phyloP scores from a whole-genome alignment of 1,284 basidiomycete species.

The Rhodotorula sp. region DNA sequence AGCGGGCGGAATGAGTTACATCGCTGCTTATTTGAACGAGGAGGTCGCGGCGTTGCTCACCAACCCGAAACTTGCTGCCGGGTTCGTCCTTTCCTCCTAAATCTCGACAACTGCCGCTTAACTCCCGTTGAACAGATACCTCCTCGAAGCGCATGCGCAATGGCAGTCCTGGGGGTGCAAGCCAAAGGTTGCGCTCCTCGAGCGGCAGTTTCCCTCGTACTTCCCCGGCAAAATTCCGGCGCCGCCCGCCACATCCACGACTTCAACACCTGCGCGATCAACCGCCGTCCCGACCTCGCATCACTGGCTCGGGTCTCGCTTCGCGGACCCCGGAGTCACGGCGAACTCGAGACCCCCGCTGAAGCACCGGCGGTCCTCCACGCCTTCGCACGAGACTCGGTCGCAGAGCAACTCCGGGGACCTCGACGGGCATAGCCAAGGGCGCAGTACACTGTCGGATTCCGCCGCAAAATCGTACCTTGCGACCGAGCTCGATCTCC shows the following conservation, averaged over 20 bases:
- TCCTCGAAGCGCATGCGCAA: slow-evolving; percentile 25
- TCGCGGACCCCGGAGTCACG: neutral
- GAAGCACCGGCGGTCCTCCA: neutral
- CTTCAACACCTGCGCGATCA: neutral
- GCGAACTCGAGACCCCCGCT: no score
- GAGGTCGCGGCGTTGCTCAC: slow-evolving; percentile 22
- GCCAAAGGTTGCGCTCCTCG: slow-evolving; percentile 19
- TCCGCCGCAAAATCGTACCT: slow-evolving; percentile 21
- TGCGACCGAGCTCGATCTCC: slow-evolving; percentile 37
- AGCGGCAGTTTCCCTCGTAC: slow-evolving; percentile 12
- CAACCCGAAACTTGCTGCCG: slow-evolving; percentile 19
- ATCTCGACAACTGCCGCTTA: neutral
- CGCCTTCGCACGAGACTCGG: slow-evolving; percentile 22
- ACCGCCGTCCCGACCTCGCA: neutral
- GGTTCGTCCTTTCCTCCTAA: neutral
- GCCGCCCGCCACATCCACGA: neutral
- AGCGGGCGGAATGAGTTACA: neutral
- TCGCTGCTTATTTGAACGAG: slow-evolving; percentile 35
- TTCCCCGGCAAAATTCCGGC: slow-evolving; percentile 4
- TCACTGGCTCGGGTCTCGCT: neutral
- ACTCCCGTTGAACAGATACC: slow-evolving; percentile 10
- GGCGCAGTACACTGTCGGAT: slow-evolving; percentile 17
- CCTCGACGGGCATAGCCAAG: slow-evolving; percentile 8
- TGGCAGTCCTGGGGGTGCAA: slow-evolving; percentile 35
- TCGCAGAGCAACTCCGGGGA: slow-evolving; percentile 19